These are phyloP conservation scores for Davidsoniella neocaledoniae DNA, from an alignment of 2,329 filamentous ascomycete genomes.

Conservation along the genomic window DNA sequence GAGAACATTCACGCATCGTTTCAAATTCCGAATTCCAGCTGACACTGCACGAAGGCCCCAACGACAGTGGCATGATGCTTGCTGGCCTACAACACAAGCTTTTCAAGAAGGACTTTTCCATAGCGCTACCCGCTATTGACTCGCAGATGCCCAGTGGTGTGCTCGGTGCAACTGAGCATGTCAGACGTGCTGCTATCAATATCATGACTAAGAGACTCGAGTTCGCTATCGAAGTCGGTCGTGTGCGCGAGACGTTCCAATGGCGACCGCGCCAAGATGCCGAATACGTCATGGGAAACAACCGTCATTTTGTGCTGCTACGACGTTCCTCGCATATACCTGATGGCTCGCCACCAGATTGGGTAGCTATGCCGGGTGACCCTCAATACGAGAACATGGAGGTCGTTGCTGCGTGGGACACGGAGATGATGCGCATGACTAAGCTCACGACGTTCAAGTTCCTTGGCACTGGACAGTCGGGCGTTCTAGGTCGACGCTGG, in stretches of 20 bases:
- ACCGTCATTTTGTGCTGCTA: slow-evolving; percentile 26
- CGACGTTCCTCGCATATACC: slow-evolving; percentile 16
- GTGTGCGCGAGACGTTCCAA: slow-evolving; percentile 23
- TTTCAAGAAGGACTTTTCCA: neutral
- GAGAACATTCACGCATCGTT: neutral
- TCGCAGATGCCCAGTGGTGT: slow-evolving; percentile 7
- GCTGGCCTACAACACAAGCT: slow-evolving; percentile 4
- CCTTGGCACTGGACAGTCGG: slow-evolving; percentile 23
- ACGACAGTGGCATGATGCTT: neutral
- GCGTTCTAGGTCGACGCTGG: slow-evolving; percentile 26
- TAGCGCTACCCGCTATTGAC: slow-evolving; percentile 11
- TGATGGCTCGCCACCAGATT: slow-evolving; percentile 9
- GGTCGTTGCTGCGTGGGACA: slow-evolving; percentile 26
- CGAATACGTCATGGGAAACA: slow-evolving; percentile 18
- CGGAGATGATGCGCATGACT: slow-evolving; percentile 17
- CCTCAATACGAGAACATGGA: slow-evolving; percentile 22
- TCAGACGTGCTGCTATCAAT: slow-evolving; percentile 10
- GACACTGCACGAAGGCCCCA: slow-evolving; percentile 8
- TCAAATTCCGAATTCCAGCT: slow-evolving; percentile 1
- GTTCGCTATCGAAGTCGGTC: slow-evolving; percentile 22
- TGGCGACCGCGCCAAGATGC: slow-evolving; percentile 25
- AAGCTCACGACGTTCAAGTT: slow-evolving; percentile 25
- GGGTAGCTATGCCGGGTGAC: slow-evolving; percentile 13
- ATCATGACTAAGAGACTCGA: slow-evolving; percentile 16
- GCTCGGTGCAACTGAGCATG: slow-evolving; percentile 7